A percentile compares a stretch with the other conserved stretches of the same genome.
These are phyloP conservation scores for Cytospora piceicola DNA, from an alignment of 2,329 filamentous ascomycete genomes.

Conservation along the genomic window DNA sequence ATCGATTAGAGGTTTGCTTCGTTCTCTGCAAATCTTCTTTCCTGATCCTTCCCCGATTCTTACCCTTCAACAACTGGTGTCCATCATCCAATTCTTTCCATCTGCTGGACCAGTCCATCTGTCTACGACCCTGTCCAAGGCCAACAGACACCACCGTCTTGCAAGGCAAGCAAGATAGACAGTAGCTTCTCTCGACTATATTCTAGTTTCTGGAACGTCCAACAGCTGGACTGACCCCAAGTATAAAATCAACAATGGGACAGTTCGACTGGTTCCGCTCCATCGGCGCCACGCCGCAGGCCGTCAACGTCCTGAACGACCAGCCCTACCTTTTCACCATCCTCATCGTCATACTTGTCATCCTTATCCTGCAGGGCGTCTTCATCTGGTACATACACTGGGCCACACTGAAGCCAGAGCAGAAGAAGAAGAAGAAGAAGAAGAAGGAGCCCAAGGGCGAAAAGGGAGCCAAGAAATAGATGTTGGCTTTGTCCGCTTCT, in stretches of 20 bases:
- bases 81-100: slow-evolving; percentile 18
- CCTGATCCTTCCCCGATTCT: slow-evolving; percentile 26
- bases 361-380: slow-evolving; percentile 49
- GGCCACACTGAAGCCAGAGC: slow-evolving; percentile 64
- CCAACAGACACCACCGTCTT: slow-evolving; percentile 18
- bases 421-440: slow-evolving; percentile 55
- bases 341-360: slow-evolving; percentile 58
- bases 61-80: slow-evolving; percentile 26
- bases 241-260: slow-evolving; percentile 44
- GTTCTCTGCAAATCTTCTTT: neutral
- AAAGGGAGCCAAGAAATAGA: slow-evolving; percentile 30
- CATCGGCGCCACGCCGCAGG: slow-evolving; percentile 61
- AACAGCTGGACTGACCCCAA: neutral
- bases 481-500: neutral
- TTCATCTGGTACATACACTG: slow-evolving; percentile 63
- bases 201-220: slow-evolving; percentile 3
- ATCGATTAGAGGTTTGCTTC: slow-evolving; percentile 4
- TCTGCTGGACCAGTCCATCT: slow-evolving; percentile 30
- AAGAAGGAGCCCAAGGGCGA: slow-evolving; percentile 41
- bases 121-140: slow-evolving; percentile 16
- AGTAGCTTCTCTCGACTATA: slow-evolving; percentile 7
- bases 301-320: slow-evolving; percentile 63
- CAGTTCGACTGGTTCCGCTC: slow-evolving; percentile 61
- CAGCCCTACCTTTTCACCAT: slow-evolving; percentile 63
- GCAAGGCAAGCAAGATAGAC: slow-evolving; percentile 28